These are phyloP conservation scores for Penicillium ochrochloron DNA, from an alignment of 495 filamentous ascomycete species.

Conservation along the genomic window DNA sequence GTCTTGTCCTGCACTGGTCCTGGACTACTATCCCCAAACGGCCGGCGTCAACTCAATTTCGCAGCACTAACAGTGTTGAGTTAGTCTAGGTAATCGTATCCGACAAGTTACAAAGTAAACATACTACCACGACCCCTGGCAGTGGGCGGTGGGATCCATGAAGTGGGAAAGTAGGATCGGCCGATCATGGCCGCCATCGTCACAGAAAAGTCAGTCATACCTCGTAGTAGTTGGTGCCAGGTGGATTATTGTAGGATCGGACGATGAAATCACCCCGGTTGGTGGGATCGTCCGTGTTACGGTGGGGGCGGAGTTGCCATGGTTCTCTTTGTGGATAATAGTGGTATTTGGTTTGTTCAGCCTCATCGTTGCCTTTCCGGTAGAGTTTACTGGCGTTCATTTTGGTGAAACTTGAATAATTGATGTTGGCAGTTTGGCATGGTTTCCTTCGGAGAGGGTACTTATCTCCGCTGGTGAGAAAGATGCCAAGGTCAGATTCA, in stretches of 20 bases:
- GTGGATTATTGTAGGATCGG: conserved; percentile 3
- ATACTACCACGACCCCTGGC: neutral
- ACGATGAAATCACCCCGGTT: conserved; percentile 12
- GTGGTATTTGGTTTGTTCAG: neutral
- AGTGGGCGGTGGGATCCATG: neutral
- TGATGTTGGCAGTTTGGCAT: neutral
- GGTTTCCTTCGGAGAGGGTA: neutral
- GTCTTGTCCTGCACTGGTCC: conserved; percentile 6
- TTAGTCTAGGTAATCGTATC: conserved; percentile 20
- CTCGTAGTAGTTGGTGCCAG: conserved; percentile 3
- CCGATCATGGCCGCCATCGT: conserved; percentile 15
- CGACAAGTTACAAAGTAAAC: neutral
- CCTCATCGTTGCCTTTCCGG: neutral
- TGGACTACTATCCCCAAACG: conserved; percentile 10
- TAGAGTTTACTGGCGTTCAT: conserved; percentile 2
- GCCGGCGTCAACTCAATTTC: conserved; percentile 34
- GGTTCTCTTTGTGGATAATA: neutral
- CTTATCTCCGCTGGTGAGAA: neutral
- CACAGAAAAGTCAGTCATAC: neutral
- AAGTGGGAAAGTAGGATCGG: conserved; percentile 17
- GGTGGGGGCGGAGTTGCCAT: neutral
- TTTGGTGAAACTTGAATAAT: neutral
- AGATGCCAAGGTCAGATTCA: neutral
- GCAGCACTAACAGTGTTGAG: neutral
- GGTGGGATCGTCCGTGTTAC: conserved; percentile 7